Percentiles rank a stretch among this genome's conserved stretches.
Evolutionary conservation across 345 rosid genomes (phyloP).

Genomic region (Aquilaria sinensis): DNA sequence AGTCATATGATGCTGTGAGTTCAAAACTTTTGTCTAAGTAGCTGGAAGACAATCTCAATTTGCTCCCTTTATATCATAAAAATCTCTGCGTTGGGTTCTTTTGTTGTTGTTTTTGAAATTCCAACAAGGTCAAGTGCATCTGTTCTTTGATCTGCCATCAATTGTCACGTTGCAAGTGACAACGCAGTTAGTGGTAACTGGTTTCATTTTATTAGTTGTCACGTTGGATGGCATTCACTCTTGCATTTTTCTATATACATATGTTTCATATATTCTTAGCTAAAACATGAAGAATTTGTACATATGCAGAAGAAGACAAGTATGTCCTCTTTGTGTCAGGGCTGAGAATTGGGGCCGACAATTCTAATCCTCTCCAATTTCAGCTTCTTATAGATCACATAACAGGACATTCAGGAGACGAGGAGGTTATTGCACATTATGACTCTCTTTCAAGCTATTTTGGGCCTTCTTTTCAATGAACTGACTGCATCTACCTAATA

Average conservation of each 20-base stretch:
- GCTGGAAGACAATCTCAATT: neutral
- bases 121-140: no score
- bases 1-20: neutral
- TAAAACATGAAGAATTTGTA: constrained; percentile 4
- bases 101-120: no score
- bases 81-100: no score
- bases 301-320: constrained; percentile 70
- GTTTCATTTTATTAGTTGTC: no score
- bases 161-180: no score
- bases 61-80: no score
- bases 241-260: no score
- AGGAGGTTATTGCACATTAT: constrained; percentile 45
- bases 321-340: constrained; percentile 83
- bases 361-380: constrained; percentile 73
- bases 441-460: constrained; percentile 9
- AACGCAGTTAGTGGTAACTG: no score
- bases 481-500: neutral
- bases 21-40: neutral
- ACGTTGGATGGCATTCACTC: no score
- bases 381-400: constrained; percentile 97
- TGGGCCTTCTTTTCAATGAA: constrained; percentile 7
- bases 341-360: constrained; percentile 57
- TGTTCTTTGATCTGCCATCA: no score
- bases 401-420: constrained; percentile 90
- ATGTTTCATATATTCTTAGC: no score